Base-by-base conservation (phyloP, 768 basidiomycete genomes). In the Sporobolomyces roseus region DNA sequence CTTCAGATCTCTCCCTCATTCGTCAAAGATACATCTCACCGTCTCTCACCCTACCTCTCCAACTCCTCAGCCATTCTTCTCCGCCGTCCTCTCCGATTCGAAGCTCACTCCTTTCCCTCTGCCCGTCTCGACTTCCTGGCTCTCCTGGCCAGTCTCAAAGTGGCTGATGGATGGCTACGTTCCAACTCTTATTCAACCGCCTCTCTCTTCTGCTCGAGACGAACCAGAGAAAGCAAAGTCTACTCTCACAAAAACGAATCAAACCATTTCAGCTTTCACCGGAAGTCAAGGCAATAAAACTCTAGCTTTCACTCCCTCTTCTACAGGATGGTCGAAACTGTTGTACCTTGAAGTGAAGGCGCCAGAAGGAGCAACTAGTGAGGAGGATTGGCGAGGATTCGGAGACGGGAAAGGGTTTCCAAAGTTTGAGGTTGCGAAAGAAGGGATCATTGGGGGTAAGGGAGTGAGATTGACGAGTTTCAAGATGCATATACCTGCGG, bases 351-450 rank as follows among this genome's bases (percentile, higher is more conserved):
- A 59, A 35, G 38, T 8, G 25, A n/a, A 21, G 17, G 29, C 21
- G 4, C 48, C 25, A 3, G 27, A 12, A n/a, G 16, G 43, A 17
- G 56, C 35, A 9, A 38, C 38, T 5, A 38, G 25, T 23, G 21
- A 9, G 21, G 36, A 49, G 16, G 55, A 58, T 30, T 60, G 65
- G 65, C 33, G 25, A 19, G 27, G 16, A 1, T 66, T 60, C 17
- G 65, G 65, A 17, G 58, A 66, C 38, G 65, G 65, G 30, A 32
- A 27, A 25, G 51, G 58, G 2, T 66, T 66, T 38, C 65, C 65
- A 19, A 49, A 30, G 21, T 66, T 66, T 29, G 3, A 45, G 41
- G 38, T 52, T 10, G 50, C 29, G 27, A 38, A 48, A n/a, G 23
- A 32, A 21, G n/a, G 58, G 30, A 25, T 52, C 41, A 52, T 60